Evolutionary conservation across 148 eudicot genomes (phyloP).

Genomic region (Fagopyrum esculentum): DNA sequence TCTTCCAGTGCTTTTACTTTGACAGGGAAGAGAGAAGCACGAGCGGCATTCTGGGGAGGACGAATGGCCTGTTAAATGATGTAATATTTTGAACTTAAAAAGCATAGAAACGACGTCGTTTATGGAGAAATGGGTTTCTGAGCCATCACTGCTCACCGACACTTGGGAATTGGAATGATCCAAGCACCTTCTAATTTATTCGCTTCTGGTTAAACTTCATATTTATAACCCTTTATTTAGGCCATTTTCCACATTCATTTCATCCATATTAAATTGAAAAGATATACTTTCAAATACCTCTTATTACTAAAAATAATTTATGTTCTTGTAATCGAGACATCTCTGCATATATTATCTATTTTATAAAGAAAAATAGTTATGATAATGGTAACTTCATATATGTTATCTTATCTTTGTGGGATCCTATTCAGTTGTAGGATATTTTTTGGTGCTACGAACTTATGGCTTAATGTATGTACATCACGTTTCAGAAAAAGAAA

Average conservation of each 20-base stretch:
- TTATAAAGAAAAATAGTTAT: too few relatives aligned
- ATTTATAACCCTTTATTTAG: not conserved
- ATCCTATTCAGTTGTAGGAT: not conserved
- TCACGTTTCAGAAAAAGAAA: too few relatives aligned
- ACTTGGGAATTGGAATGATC: constrained; percentile 5
- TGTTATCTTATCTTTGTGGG: too few relatives aligned
- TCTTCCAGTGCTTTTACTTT: not conserved
- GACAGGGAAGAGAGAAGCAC: constrained; percentile 10
- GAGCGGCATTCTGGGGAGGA: constrained; percentile 7
- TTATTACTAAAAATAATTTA: too few relatives aligned
- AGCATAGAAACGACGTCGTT: constrained; percentile 10
- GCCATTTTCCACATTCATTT: not conserved
- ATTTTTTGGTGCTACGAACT: not conserved
- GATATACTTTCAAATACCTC: not conserved
- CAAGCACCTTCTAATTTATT: constrained; percentile 3
- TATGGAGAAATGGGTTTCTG: not conserved
- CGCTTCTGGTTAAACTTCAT: not conserved
- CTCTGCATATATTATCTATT: too few relatives aligned
- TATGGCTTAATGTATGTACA: too few relatives aligned
- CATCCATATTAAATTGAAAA: not conserved
- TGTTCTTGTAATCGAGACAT: too few relatives aligned
- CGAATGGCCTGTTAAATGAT: not conserved
- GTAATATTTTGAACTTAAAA: not conserved
- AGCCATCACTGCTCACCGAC: not conserved
- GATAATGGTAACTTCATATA: too few relatives aligned